Evolutionary conservation across 1,284 basidiomycete genomes (phyloP).

Genomic region (Agroathelia rolfsii): DNA sequence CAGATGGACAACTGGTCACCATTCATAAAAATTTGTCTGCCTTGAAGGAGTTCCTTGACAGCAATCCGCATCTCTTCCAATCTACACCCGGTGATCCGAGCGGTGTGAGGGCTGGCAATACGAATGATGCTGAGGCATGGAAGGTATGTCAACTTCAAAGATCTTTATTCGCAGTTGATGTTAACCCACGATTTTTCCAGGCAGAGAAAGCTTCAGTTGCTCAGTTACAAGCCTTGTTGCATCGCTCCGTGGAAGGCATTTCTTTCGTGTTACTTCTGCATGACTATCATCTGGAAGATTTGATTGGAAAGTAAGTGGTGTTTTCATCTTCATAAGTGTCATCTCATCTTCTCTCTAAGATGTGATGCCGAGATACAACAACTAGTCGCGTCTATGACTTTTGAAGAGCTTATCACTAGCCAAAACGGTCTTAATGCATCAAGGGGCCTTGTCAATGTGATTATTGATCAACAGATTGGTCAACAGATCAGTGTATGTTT

Average conservation of each 20-base stretch:
- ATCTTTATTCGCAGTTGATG: slow-evolving; percentile 1
- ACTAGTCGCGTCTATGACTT: slow-evolving; percentile 61
- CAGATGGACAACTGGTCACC: slow-evolving; percentile 52
- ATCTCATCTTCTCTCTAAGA: slow-evolving; percentile 26
- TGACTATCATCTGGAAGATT: slow-evolving; percentile 85
- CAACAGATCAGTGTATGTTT: slow-evolving; percentile 82
- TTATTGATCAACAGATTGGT: slow-evolving; percentile 97
- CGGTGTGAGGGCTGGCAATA: slow-evolving; percentile 39
- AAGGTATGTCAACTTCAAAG: slow-evolving; percentile 36
- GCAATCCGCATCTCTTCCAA: slow-evolving; percentile 73
- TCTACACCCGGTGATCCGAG: slow-evolving; percentile 59
- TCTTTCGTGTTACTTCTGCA: slow-evolving; percentile 87
- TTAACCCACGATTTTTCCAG: too few relatives aligned
- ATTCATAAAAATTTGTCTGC: slow-evolving; percentile 75
- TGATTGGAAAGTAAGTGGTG: slow-evolving; percentile 63
- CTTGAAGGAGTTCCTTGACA: slow-evolving; percentile 67
- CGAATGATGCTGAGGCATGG: slow-evolving; percentile 73
- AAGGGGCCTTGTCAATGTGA: slow-evolving; percentile 82
- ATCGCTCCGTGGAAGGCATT: slow-evolving; percentile 82
- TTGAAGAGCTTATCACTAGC: slow-evolving; percentile 76
- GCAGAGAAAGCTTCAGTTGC: slow-evolving; percentile 76
- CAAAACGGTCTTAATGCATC: slow-evolving; percentile 78
- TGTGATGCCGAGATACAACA: slow-evolving; percentile 65
- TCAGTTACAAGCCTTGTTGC: slow-evolving; percentile 65
- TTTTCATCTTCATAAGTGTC: slow-evolving; percentile 7